These are phyloP conservation scores for Wickerhamomyces ciferrii DNA, from an alignment of 805 yeast species.

Conservation along the genomic window DNA sequence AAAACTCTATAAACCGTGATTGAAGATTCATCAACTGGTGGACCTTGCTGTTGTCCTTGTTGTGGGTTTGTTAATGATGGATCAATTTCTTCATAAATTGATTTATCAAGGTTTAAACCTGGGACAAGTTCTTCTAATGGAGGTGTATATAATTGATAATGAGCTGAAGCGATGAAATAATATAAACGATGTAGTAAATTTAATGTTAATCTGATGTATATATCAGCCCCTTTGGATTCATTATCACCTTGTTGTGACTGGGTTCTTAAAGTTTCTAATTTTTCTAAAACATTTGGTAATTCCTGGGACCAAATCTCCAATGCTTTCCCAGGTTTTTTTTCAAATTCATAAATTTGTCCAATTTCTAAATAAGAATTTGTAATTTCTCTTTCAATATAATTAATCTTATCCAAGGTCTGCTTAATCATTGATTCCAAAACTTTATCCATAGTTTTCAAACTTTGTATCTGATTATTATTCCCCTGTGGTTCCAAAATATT, in stretches of 20 bases:
- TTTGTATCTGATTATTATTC: not conserved
- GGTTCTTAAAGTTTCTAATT: conserved; percentile 5
- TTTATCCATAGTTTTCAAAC: conserved; percentile 51
- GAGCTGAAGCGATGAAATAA: conserved; percentile 72
- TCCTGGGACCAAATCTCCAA: conserved; percentile 38
- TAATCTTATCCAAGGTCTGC: conserved; percentile 44
- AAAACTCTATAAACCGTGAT: conserved; percentile 11
- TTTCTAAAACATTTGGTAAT: conserved; percentile 3
- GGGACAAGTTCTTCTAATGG: conserved; percentile 21
- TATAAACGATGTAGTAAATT: conserved; percentile 70
- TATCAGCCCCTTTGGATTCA: conserved; percentile 12
- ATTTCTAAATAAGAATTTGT: conserved; percentile 43
- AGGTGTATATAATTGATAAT: conserved; percentile 48
- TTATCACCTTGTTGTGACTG: conserved; percentile 12
- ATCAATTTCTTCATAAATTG: conserved; percentile 12
- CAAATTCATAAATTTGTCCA: conserved; percentile 67
- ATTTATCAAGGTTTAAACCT: conserved; percentile 19
- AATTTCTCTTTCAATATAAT: conserved; percentile 42
- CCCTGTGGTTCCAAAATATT: conserved; percentile 21
- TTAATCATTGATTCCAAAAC: conserved; percentile 63
- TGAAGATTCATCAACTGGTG: conserved; percentile 16
- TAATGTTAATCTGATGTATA: conserved; percentile 35
- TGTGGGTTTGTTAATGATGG: conserved; percentile 7
- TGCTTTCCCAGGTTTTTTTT: conserved; percentile 47
- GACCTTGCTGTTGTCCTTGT: conserved; percentile 8